Base-by-base conservation (phyloP, 2,329 filamentous ascomycete species). In the Fusarium sp. region DNA sequence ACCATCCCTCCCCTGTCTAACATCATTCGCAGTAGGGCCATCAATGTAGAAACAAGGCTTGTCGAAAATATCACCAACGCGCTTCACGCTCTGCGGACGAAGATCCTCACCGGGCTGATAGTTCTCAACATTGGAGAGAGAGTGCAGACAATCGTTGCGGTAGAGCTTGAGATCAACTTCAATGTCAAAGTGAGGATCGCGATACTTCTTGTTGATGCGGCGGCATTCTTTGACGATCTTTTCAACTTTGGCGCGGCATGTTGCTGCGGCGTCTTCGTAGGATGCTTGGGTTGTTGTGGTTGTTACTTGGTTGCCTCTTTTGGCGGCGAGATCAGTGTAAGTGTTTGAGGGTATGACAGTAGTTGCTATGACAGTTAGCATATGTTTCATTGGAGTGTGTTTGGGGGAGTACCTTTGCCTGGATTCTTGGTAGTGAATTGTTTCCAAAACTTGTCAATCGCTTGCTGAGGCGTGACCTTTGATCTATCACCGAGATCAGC, bases 101-200 rank as follows among this genome's bases (percentile, higher is more conserved):
- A 88, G 84, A 9, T 78, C 62, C 14, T 62, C 62, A 31, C 78
- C 79, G 0, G 79, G 81, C 4, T 66, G 50, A 18, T 42, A 57
- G 20, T 62, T 70, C 4, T 73, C 69, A 5, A 61, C 35, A 74
- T 86, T 84, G 74, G 79, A 77, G 25, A 86, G 82, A 39, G 83
- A 83, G 65, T 85, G 80, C 29, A 88, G 82, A 36, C 86, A 89
- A 75, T 89, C 85, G 45, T 83, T 82, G 10, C 79, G 81, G n/a
- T 83, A 81, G 41, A 84, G 84, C 81, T 93, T 92, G 69, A 94
- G 85, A 79, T 95, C 93, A 41, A 88, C 84, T 78, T 96, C 94
- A 56, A 97, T 90, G 79, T 97, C 92, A 78, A 97, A 97, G 79
- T 96, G 90, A n/a, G 91, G 89, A 78, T 97, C 94, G 20, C 92